Conservation (phyloP, 1,284 basidiomycete genomes). For the Megacollybia platyphylla region DNA sequence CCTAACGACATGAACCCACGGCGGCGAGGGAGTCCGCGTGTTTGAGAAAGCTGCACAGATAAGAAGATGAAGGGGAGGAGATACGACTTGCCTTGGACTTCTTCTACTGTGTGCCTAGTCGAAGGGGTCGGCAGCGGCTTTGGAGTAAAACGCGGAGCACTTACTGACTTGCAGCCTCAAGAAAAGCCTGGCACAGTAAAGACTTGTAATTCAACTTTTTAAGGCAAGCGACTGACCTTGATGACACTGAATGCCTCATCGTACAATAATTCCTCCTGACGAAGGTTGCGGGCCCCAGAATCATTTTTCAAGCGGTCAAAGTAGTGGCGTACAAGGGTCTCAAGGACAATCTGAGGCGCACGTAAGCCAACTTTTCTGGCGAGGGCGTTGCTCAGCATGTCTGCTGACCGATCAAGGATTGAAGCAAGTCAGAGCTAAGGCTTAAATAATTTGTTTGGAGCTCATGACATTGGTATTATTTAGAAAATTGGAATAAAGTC, state of each 20-base stretch:
- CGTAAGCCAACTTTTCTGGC: conserved; percentile 49
- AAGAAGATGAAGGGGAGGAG: conserved; percentile 1
- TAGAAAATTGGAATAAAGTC: conserved; percentile 85
- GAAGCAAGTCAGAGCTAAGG: too few species aligned
- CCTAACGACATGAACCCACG: conserved; percentile 76
- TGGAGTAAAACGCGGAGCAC: conserved; percentile 9
- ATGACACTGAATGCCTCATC: conserved; percentile 73
- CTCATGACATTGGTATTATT: conserved; percentile 5
- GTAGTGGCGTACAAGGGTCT: conserved; percentile 76
- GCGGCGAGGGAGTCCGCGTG: conserved; percentile 77
- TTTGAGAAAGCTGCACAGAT: conserved; percentile 54
- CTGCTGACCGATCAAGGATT: too few species aligned
- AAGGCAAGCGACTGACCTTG: conserved; percentile 38
- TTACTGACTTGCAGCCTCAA: conserved; percentile 42
- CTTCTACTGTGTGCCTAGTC: conserved; percentile 67
- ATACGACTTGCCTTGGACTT: conserved; percentile 48
- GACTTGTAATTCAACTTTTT: conserved; percentile 1
- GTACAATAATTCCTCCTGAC: conserved; percentile 71
- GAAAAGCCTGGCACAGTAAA: conserved; percentile 33
- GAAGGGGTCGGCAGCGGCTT: background rate
- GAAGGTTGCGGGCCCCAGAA: conserved; percentile 29
- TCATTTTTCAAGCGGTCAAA: conserved; percentile 50
- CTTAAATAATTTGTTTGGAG: too few species aligned
- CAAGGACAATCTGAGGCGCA: conserved; percentile 65
- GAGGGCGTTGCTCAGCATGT: conserved; percentile 27